These are phyloP conservation scores for Daldinia sp. DNA, from an alignment of 2,329 filamentous ascomycete species.

Conservation along the genomic window DNA sequence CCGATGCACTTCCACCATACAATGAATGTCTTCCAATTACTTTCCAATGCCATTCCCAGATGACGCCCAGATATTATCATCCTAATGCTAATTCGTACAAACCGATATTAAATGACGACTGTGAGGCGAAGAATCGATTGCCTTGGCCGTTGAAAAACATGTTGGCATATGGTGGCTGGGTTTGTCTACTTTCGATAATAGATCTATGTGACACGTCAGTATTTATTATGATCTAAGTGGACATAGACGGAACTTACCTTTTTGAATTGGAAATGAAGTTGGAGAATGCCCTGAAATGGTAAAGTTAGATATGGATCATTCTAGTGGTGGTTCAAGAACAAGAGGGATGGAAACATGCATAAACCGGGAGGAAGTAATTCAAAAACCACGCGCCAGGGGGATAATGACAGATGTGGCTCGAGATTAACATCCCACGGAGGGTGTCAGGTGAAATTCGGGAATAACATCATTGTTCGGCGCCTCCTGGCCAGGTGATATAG, in stretches of 20 bases:
- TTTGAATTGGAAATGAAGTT: slow-evolving; percentile 98
- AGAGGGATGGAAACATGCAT: slow-evolving; percentile 32
- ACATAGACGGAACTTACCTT: slow-evolving; percentile 70
- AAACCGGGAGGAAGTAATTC: slow-evolving; percentile 38
- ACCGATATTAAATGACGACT: slow-evolving; percentile 3
- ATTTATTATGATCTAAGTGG: slow-evolving; percentile 3
- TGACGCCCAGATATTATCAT: slow-evolving; percentile 2
- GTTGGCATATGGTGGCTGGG: neutral
- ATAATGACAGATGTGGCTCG: slow-evolving; percentile 35
- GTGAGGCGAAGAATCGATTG: neutral
- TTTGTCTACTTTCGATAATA: slow-evolving; percentile 55
- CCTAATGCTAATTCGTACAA: neutral
- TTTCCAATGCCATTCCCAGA: slow-evolving; percentile 17
- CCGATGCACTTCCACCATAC: slow-evolving; percentile 20
- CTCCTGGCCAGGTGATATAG: slow-evolving; percentile 37
- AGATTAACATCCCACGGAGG: slow-evolving; percentile 22
- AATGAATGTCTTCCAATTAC: slow-evolving; percentile 14
- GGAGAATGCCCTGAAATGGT: slow-evolving; percentile 81
- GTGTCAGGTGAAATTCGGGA: slow-evolving; percentile 25
- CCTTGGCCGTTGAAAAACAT: slow-evolving; percentile 9
- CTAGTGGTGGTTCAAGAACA: slow-evolving; percentile 34
- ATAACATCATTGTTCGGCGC: neutral
- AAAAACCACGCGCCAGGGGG: slow-evolving; percentile 22
- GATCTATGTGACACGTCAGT: slow-evolving; percentile 52
- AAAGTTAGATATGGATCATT: slow-evolving; percentile 45